Percentiles rank a stretch among this genome's conserved stretches.
Conservation (phyloP, 2,329 filamentous ascomycete species). For the Escovopsis sp. region DNA sequence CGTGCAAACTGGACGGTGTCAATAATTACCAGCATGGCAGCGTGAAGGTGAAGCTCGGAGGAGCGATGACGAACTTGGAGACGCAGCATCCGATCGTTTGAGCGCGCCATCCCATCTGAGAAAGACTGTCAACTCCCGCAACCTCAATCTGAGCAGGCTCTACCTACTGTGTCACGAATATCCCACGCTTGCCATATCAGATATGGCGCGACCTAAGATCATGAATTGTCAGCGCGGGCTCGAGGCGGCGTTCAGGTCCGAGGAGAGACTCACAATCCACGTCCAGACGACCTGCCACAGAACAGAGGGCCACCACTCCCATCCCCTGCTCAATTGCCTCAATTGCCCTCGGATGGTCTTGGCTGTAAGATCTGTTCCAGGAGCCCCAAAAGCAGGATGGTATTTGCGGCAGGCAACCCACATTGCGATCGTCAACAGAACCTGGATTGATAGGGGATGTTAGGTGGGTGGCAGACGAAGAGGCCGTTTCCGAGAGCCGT, state of each 20-base stretch:
- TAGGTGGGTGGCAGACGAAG: background rate
- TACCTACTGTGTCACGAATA: conserved; percentile 32
- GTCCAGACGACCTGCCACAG: conserved; percentile 42
- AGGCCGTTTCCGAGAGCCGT: background rate
- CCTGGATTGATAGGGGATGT: conserved; percentile 16
- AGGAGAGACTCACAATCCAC: conserved; percentile 24
- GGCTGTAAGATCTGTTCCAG: conserved; percentile 20
- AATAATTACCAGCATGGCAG: background rate
- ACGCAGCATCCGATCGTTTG: conserved; percentile 32
- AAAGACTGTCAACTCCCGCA: conserved; percentile 38
- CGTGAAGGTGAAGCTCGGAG: background rate
- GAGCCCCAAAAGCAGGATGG: conserved; percentile 34
- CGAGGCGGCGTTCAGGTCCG: background rate
- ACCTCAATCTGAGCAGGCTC: conserved; percentile 37
- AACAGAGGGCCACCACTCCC: conserved; percentile 46
- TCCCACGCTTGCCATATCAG: conserved; percentile 36
- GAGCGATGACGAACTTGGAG: conserved; percentile 11
- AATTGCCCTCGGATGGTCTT: conserved; percentile 25
- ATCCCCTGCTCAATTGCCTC: conserved; percentile 30
- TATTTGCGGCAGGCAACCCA: conserved; percentile 44
- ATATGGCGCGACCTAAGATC: conserved; percentile 28
- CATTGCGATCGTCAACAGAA: conserved; percentile 36
- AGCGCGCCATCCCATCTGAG: conserved; percentile 37
- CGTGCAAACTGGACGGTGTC: conserved; percentile 32
- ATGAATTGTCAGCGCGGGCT: background rate